Percentiles rank a stretch among this genome's conserved stretches.
These are phyloP conservation scores for Plasmodium malariae DNA, from an alignment of 169 alveolate genomes.

Conservation along the genomic window DNA sequence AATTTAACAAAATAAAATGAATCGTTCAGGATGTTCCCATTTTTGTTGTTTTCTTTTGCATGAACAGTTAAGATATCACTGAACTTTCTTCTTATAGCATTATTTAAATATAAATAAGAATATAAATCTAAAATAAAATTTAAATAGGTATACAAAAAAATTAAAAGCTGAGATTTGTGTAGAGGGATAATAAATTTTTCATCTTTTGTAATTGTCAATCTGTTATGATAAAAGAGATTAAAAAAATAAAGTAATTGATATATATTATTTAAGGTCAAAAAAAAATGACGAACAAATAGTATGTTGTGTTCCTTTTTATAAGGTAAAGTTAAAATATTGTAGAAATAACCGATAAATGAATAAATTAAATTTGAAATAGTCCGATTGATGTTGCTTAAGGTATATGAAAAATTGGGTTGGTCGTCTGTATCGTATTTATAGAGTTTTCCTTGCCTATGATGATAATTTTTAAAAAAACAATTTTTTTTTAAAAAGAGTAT, in stretches of 20 bases:
- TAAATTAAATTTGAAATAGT: conserved; percentile 48
- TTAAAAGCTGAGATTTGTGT: conserved; percentile 68
- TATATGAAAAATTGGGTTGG: not conserved
- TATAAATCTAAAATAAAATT: conserved; percentile 14
- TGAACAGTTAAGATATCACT: too few relatives aligned
- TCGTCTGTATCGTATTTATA: not conserved
- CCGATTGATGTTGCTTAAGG: conserved; percentile 23
- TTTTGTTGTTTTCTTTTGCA: not conserved
- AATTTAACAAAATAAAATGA: conserved; percentile 34
- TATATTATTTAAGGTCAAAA: conserved; percentile 35
- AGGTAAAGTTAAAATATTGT: conserved; percentile 21
- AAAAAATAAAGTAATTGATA: conserved; percentile 31
- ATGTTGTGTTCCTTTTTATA: not conserved
- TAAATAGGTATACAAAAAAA: conserved; percentile 62
- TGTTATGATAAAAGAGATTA: conserved; percentile 35
- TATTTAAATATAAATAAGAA: not conserved
- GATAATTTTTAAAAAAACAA: not conserved
- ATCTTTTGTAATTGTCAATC: not conserved
- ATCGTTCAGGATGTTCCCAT: not conserved
- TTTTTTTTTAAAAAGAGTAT: conserved; percentile 16
- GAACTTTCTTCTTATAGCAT: not conserved
- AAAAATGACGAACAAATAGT: conserved; percentile 11
- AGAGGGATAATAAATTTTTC: conserved; percentile 21
- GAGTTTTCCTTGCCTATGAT: not conserved
- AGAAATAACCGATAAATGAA: conserved; percentile 35